A percentile compares a stretch with the other conserved stretches of the same genome.
phyloP scores from a whole-genome alignment of 73 alveolate species.

The Tetrahymena malaccensis region DNA sequence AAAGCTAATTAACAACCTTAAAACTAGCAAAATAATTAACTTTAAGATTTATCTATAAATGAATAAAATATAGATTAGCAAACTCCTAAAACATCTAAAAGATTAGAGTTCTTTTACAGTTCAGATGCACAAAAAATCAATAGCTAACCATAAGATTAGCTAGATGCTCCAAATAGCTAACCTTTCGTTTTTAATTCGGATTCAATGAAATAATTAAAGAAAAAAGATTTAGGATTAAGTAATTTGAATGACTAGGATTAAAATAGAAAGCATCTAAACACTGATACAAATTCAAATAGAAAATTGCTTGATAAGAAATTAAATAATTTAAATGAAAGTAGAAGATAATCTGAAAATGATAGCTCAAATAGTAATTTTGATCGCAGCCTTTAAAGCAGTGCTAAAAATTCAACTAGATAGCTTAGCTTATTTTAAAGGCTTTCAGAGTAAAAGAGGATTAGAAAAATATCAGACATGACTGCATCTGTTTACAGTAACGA shows the following conservation, averaged over 20 bases:
- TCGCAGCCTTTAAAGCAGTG: not conserved
- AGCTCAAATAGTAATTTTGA: not conserved
- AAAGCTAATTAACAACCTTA: not conserved
- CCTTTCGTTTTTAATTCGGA: not conserved
- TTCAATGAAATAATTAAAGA: not conserved
- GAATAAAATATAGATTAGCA: not conserved
- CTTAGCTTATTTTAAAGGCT: not conserved
- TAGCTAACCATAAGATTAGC: not conserved
- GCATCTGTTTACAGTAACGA: not conserved
- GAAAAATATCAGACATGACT: not conserved
- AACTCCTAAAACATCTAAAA: not conserved
- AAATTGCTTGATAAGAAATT: not conserved
- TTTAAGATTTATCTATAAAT: not conserved
- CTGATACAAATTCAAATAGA: not conserved
- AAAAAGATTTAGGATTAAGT: not conserved
- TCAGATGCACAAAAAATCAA: not conserved
- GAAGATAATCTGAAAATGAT: not conserved
- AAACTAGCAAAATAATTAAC: not conserved
- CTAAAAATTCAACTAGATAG: not conserved
- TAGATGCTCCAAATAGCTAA: not conserved
- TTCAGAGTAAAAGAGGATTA: not conserved
- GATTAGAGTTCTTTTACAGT: not conserved
- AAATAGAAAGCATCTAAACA: not conserved
- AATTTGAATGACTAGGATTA: not conserved
- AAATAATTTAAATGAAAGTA: not conserved